A percentile compares a stretch with the other conserved stretches of the same genome.
These are phyloP conservation scores for Pyrenophora seminiperda DNA, from an alignment of 2,329 filamentous ascomycete species.

Conservation along the genomic window DNA sequence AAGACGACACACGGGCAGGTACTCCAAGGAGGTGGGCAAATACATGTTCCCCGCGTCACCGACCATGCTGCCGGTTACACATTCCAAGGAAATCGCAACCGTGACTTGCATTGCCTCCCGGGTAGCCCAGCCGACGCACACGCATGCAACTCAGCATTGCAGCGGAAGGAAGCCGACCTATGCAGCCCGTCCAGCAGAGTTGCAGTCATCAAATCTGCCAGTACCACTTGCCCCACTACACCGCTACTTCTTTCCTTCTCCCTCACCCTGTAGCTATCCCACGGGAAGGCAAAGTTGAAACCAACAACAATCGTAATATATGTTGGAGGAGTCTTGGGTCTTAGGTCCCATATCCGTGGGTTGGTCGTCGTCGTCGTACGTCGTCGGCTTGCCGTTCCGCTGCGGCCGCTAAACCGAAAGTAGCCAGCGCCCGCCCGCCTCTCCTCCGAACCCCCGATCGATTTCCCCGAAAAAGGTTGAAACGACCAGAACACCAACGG, in stretches of 20 bases:
- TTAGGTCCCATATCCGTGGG: constrained; percentile 18
- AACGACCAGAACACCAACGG: too few species aligned
- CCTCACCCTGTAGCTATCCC: too few species aligned
- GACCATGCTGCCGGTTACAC: constrained; percentile 1
- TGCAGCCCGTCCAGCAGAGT: neutral
- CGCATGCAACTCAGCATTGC: neutral
- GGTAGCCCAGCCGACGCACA: neutral
- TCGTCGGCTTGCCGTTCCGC: neutral
- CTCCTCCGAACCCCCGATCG: too few species aligned
- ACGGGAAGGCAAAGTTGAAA: too few species aligned
- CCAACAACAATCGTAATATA: neutral
- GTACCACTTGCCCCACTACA: neutral
- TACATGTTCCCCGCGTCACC: neutral
- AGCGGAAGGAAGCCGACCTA: neutral
- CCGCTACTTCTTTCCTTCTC: too few species aligned
- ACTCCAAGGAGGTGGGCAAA: neutral
- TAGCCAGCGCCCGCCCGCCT: too few species aligned
- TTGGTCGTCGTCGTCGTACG: too few species aligned
- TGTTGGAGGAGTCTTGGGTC: too few species aligned
- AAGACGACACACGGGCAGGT: constrained; percentile 12
- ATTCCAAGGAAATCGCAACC: neutral
- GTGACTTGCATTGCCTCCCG: constrained; percentile 5
- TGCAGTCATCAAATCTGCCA: neutral
- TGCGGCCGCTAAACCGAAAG: constrained; percentile 13
- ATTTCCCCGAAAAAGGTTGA: too few species aligned